Percentiles rank a stretch among this genome's conserved stretches.
Conservation (phyloP, 257 asterid species). For the Hygrophila difformis region DNA sequence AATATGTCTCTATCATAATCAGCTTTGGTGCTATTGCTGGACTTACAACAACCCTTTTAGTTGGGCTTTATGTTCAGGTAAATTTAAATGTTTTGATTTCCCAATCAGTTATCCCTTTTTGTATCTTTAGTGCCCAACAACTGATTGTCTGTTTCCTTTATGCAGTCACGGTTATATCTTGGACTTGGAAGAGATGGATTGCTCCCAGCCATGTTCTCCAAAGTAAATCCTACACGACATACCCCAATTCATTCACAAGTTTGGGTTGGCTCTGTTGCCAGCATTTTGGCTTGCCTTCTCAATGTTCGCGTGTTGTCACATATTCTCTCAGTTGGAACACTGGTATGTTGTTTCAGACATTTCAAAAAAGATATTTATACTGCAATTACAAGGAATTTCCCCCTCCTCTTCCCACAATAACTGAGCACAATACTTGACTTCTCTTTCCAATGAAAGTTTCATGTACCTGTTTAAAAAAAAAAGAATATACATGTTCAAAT, state of each 20-base stretch:
- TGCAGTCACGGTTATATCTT: conserved; percentile 85
- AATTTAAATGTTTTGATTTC: conserved; percentile 14
- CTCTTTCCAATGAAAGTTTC: background rate
- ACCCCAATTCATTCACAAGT: conserved; percentile 87
- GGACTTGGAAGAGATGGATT: conserved; percentile 98
- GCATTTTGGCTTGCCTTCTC: conserved; percentile 73
- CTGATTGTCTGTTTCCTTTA: conserved; percentile 21
- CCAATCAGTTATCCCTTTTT: background rate
- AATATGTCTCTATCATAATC: conserved; percentile 67
- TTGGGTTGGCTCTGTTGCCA: conserved; percentile 88
- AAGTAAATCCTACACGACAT: conserved; percentile 64
- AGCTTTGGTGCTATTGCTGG: conserved; percentile 98
- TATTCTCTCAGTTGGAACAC: conserved; percentile 87
- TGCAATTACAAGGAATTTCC: conserved; percentile 2
- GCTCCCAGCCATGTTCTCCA: conserved; percentile 66
- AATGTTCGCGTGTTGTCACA: conserved; percentile 80
- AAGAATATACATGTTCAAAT: background rate
- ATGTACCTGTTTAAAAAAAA: background rate
- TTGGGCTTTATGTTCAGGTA: conserved; percentile 98
- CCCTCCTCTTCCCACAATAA: background rate
- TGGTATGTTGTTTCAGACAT: conserved; percentile 46
- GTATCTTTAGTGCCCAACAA: conserved; percentile 13
- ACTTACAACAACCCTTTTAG: conserved; percentile 85
- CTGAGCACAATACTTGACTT: conserved; percentile 5
- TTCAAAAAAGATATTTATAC: conserved; percentile 1